Evolutionary conservation across 305 asterid genomes (phyloP), one percentile per base, ranked within the genome.

Genomic region (Fraxinus latifolia): DNA sequence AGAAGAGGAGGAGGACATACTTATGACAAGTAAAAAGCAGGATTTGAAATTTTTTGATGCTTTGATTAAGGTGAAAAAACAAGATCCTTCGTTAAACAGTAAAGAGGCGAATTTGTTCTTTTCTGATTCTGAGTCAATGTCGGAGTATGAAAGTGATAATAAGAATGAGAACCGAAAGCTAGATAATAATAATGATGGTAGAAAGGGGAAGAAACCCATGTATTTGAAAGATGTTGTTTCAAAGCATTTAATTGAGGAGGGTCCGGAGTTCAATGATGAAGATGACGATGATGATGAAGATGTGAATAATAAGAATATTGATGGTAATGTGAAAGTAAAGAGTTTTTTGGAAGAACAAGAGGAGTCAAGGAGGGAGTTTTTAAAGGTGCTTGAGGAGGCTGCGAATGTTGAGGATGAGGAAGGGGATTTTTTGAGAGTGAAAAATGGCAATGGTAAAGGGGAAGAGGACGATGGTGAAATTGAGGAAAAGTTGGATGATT

Each of bases 151-250:
- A 5, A 39, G 25, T 37, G 88, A 55, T 32, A 17, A 79, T 71
- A 88, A 31, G 7, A 79, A 76, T 47, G 77, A 78, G 19, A 67
- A 58, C 31, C 31, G 8, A 58, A 76, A 71, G 81, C n/a, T 8
- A 27, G 32, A 72, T 55, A 80, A 21, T 62, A 77, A 50, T 77
- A 76, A 83, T 76, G 76, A 78, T 37, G 80, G 42, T 3, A 44
- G 77, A 37, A 85, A 87, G 67, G 89, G 89, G 89, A 82, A 87
- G 85, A 92, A 91, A 79, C 93, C 94, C 0, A 79, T 86, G 94
- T 89, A 91, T 87, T 90, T 95, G 90, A 94, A 92, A 87, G 97
- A 94, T 86, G 92, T 92, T 15, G 84, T 83, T 15, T 86, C 94
- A 12, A 87, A 87, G 89, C 98, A 91, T 44, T 85, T 93, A 78